Percentiles rank a stretch among this genome's conserved stretches.
phyloP scores from a whole-genome alignment of 2,329 filamentous ascomycete species.

The Didymella arachidicola region DNA sequence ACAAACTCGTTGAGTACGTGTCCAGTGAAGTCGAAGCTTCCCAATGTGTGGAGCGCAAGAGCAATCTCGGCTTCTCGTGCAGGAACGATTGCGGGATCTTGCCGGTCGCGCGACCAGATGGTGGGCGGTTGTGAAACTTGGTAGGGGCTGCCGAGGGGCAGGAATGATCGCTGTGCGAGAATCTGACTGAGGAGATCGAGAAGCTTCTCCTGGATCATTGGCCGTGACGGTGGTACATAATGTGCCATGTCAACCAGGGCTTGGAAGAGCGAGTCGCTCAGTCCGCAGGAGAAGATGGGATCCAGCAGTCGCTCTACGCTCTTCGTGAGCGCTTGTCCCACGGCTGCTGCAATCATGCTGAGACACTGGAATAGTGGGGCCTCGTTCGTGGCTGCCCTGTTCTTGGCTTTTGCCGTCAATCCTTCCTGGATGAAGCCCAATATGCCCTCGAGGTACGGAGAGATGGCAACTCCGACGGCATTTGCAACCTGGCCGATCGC shows the following conservation, averaged over 20 bases:
- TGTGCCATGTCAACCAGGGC: slow-evolving; percentile 98
- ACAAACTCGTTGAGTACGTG: slow-evolving; percentile 98
- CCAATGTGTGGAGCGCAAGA: slow-evolving; percentile 89
- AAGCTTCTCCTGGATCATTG: slow-evolving; percentile 90
- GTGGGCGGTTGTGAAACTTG: slow-evolving; percentile 83
- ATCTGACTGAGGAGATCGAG: slow-evolving; percentile 95
- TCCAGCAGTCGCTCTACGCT: slow-evolving; percentile 96
- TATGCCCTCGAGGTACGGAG: slow-evolving; percentile 92
- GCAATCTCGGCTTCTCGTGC: slow-evolving; percentile 86
- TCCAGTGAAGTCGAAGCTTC: slow-evolving; percentile 92
- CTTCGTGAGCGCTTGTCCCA: slow-evolving; percentile 95
- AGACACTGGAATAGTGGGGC: slow-evolving; percentile 95
- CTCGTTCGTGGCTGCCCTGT: slow-evolving; percentile 64
- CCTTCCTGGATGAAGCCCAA: slow-evolving; percentile 93
- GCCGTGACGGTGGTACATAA: slow-evolving; percentile 94
- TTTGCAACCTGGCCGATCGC: slow-evolving; percentile 97
- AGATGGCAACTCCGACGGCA: slow-evolving; percentile 93
- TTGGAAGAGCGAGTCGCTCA: slow-evolving; percentile 92
- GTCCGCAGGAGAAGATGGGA: slow-evolving; percentile 94
- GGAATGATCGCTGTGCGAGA: slow-evolving; percentile 89
- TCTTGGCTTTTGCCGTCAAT: slow-evolving; percentile 77
- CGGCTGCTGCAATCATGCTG: slow-evolving; percentile 92
- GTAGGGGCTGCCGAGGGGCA: slow-evolving; percentile 88
- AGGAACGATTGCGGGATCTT: slow-evolving; percentile 83
- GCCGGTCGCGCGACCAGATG: slow-evolving; percentile 84